Conservation (phyloP, 2,329 filamentous ascomycete genomes). For the Didymellaceae sp. region DNA sequence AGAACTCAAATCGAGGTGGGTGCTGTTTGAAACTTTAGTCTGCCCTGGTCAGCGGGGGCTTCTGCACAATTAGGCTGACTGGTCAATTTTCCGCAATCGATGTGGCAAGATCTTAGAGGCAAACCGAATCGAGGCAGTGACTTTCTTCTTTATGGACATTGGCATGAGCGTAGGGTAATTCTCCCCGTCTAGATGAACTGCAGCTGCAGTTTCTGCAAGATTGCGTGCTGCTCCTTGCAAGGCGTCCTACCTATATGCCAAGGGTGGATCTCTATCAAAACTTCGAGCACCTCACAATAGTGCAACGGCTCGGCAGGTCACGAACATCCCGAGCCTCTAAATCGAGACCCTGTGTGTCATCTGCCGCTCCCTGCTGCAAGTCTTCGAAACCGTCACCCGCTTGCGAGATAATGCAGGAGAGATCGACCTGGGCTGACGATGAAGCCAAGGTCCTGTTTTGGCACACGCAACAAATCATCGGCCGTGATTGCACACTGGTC, state of each 20-base stretch:
- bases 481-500: neutral
- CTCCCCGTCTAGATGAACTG: neutral
- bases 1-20: neutral
- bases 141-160: neutral
- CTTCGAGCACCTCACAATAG: neutral
- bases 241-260: neutral
- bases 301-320: constrained; percentile 2
- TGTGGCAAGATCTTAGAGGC: neutral
- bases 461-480: neutral
- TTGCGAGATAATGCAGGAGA: too few species aligned
- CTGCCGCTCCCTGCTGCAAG: too few species aligned
- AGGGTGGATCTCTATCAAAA: neutral
- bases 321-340: neutral
- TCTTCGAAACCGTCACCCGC: too few species aligned
- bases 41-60: neutral
- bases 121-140: neutral
- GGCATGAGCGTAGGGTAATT: neutral
- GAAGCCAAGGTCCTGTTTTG: too few species aligned
- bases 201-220: neutral
- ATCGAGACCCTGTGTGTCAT: neutral
- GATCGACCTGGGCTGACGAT: neutral
- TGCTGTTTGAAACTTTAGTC: neutral
- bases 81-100: neutral
- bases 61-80: neutral
- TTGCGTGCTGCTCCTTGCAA: neutral